Base-by-base conservation (phyloP, 768 basidiomycete genomes). In the Agaricus sinodeliciosus region DNA sequence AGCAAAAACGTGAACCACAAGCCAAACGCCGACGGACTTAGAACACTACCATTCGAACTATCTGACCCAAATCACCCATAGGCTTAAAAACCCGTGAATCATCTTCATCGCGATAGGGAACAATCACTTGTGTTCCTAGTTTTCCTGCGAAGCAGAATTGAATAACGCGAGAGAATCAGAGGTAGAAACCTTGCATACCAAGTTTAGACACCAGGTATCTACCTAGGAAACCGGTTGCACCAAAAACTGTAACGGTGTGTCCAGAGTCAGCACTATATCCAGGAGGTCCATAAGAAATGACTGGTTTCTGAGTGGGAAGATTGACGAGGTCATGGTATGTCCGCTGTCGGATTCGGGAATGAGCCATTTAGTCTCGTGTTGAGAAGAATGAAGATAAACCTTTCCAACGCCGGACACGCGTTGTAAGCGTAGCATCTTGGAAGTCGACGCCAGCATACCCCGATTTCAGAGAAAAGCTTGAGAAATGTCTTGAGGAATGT, bases 41-140 rank as follows among this genome's bases (percentile, higher is more conserved):
- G 37, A 50, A 48, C 66, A 73, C 63, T 63, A 95, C 94, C 87
- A 98, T 82, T 61, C 90, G 83, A 52, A 97, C 89, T 58, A 99
- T 87, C 73, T 95, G 94, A 7, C 96, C 96, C 50, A 98, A 75
- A 73, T 99, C 96, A 40, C 95, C 96, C 84, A 88, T 94, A 11
- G 89, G 89, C 69, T 86, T 87, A 63, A 99, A 73, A 63, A 89
- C 81, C 55, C 95, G 78, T 61, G 87, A 91, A 65, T 93, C 88
- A 64, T 98, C 93, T 64, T 92, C 90, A 58, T 97, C 93, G 41
- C 96, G 82, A 73, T 95, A 97, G 6, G 95, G 95, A 46, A 96
- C 77, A 64, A 98, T 79, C 55, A 97, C 94, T 64, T 94, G 93
- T 4, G 91, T 93, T 15, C 95, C 95, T 65, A 81, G 74, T 71